Base-by-base conservation (phyloP, 768 basidiomycete species). In the Clitopilus passeckerianus region DNA sequence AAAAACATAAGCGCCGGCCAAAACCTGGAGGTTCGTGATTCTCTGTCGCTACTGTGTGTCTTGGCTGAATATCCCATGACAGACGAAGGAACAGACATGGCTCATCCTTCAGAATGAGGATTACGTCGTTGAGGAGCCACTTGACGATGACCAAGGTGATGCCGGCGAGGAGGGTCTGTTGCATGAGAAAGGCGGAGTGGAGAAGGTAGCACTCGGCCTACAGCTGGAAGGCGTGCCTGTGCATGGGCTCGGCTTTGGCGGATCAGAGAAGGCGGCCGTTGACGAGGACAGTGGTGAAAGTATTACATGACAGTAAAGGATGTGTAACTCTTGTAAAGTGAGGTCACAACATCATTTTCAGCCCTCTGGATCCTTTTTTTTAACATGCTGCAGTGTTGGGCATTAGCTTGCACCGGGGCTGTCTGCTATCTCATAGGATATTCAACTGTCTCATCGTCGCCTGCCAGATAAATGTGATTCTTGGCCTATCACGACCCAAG, bases 1-100 rank as follows among this genome's bases (percentile, higher is more conserved):
- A 95, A 91, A 71, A 84, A 85, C 16, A 79, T 96, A 59, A 84
- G 85, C 63, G 80, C 85, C 8, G 90, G 87, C 1, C 89, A 95
- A 70, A 95, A 95, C 66, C 79, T 93, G 34, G 83, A 86, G 60
- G 86, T 85, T 61, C 20, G 68, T 65, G 23, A 34, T 55, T 34
- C 18, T 43, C 50, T 61, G 37, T 15, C 57, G 54, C 35, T 30
- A 22, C n/a, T 18, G 34, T 6, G 1, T 10, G 23, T 18, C 43
- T 34, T 18, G 52, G 23, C 20, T 52, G 30, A 53, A 18, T 18
- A 23, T 8, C 41, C 43, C 34, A 7, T 6, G 27, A 16, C 54
- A 86, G 84, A 79, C 86, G 22, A 79, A 83, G 56, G 87, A 90
- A 56, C 71, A 71, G 24, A 78, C 86, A 23, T 90, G 84, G 77